Evolutionary conservation across 352 stramenopile genomes (phyloP).

Genomic region (Thraustochytrium sp.): DNA sequence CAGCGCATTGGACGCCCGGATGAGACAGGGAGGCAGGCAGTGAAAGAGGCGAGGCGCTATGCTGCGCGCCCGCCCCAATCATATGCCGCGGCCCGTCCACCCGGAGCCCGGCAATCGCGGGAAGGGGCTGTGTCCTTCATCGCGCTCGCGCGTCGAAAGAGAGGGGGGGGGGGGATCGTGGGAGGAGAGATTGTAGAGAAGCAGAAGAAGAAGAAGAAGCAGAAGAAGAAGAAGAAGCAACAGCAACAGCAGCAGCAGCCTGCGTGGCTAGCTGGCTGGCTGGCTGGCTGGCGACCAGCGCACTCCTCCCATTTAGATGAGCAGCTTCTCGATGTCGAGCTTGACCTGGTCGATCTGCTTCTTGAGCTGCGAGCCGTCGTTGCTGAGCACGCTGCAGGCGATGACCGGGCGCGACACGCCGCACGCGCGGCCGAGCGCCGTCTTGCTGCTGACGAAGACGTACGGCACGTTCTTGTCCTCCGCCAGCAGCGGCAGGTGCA

Average conservation of each 20-base stretch:
- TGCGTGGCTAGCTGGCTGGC: neutral
- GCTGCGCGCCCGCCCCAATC: no score
- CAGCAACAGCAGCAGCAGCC: neutral
- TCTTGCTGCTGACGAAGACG: constrained; percentile 93
- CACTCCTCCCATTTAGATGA: constrained; percentile 87
- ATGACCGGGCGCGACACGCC: constrained; percentile 98
- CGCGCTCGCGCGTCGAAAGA: neutral
- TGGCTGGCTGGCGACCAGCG: neutral
- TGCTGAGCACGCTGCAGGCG: constrained; percentile 95
- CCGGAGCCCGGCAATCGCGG: neutral
- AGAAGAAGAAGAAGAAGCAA: neutral
- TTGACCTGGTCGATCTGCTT: constrained; percentile 98
- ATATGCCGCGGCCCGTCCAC: no score
- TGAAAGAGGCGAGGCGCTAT: neutral
- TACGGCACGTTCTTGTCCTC: constrained; percentile 97
- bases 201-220: no score
- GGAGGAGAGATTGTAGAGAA: no score
- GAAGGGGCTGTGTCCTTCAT: neutral
- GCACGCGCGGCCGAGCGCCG: constrained; percentile 95
- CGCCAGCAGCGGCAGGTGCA: constrained; percentile 96
- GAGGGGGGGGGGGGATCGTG: no score
- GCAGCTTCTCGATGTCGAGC: constrained; percentile 99
- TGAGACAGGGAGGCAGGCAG: neutral
- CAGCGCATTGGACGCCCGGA: neutral
- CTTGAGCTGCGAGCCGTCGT: constrained; percentile 97